phyloP scores from a whole-genome alignment of 129 eudicot species.

The Kitagawia praeruptora region DNA sequence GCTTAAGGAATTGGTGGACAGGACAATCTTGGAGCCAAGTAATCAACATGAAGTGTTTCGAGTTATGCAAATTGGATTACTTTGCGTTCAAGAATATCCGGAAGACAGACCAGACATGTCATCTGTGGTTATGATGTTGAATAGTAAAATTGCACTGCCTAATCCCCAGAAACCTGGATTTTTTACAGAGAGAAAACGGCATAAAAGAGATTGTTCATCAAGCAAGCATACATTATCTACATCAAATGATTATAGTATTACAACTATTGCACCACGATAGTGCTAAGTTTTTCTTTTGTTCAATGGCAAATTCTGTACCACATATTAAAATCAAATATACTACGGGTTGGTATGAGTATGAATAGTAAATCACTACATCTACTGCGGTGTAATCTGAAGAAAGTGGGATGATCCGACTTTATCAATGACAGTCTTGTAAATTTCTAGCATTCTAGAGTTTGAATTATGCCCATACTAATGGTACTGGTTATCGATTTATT shows the following conservation, averaged over 20 bases:
- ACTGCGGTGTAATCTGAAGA: no score
- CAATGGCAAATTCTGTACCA: neutral
- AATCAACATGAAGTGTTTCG: slow-evolving; percentile 18
- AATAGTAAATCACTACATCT: no score
- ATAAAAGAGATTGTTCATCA: neutral
- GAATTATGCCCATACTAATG: neutral
- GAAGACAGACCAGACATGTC: slow-evolving; percentile 23
- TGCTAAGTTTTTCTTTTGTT: neutral
- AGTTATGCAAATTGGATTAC: slow-evolving; percentile 25
- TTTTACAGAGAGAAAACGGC: neutral
- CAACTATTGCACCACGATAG: slow-evolving; percentile 2
- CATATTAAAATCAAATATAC: neutral
- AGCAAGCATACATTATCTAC: neutral
- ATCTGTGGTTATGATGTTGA: neutral
- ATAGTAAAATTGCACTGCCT: neutral
- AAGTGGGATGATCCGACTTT: no score
- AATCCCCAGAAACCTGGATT: neutral
- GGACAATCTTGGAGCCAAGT: slow-evolving; percentile 1
- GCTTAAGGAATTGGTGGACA: slow-evolving; percentile 7
- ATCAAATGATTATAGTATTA: neutral
- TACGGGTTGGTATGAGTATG: neutral
- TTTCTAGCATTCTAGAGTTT: neutral
- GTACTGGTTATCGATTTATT: neutral
- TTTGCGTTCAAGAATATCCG: slow-evolving; percentile 31
- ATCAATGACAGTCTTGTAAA: neutral